Evolutionary conservation across 345 rosid species (phyloP), one percentile per base, ranked within the genome.

Genomic region (Rhizophora mangle): DNA sequence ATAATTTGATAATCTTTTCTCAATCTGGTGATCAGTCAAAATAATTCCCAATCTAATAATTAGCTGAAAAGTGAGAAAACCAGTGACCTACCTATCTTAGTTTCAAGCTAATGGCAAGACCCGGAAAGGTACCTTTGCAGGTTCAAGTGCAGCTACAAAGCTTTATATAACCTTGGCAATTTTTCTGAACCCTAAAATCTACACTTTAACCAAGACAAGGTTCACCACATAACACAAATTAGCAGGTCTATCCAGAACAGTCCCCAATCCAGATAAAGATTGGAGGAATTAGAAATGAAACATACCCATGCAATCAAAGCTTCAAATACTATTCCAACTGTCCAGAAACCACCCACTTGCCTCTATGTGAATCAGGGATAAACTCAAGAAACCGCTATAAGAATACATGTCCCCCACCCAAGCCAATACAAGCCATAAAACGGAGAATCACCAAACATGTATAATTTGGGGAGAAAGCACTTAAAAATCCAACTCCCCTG

Each of bases 311-410:
- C 59, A 22, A 55, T 29, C 27, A 55, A 21, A 9, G 59, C 59
- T 26, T 55, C 59, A 55, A 55, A 22, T 26, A 55, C 59, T 8
- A 29, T 55, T 22, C 59, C 59, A 9, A 55, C 29, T 8, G 59
- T 55, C 59, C 59, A 55, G 29, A 55, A 55, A 55, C 29, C 59
- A 55, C 21, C 29, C 59, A 55, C 59, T 55, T 55, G 59, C 59
- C 59, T 63, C 74, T 64, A 24, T 60, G 43, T 26, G 74, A 60
- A 70, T 71, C 56, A 49, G 74, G 79, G 30, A 65, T 60, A 65
- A 75, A 70, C 67, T 75, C 79, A 8, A 75, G 74, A 65, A 75
- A 75, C 79, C 79, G 70, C n/a, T 67, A 69, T 43, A 46, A 36
- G 55, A 70, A 75, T 39, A 75, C 74, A 20, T 56, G 79, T 64